Conservation (phyloP, 2,329 filamentous ascomycete genomes). For the Didymella exigua region DNA sequence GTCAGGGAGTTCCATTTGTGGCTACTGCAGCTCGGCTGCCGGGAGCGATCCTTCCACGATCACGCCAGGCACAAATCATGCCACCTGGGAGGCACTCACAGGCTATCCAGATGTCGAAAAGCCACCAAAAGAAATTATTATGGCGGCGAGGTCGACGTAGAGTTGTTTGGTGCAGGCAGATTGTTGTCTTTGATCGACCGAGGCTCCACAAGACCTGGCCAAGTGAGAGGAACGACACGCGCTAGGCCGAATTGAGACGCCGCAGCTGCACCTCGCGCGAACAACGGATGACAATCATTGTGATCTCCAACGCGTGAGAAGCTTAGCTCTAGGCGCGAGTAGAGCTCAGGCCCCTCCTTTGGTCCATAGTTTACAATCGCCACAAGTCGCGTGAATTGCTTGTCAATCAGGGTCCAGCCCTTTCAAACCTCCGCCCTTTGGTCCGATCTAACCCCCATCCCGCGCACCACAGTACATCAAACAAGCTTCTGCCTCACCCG, state of each 20-base stretch:
- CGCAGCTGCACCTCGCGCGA: conserved; percentile 5
- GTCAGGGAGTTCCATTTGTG: conserved; percentile 3
- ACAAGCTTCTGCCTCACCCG: conserved; percentile 32
- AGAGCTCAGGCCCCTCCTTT: neutral
- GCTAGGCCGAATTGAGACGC: neutral
- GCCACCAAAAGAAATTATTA: neutral
- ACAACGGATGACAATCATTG: conserved; percentile 7
- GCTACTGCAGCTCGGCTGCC: neutral
- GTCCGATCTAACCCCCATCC: conserved; percentile 9
- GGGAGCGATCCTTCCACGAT: neutral
- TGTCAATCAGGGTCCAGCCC: neutral
- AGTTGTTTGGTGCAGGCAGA: conserved; percentile 8
- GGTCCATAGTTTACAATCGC: neutral
- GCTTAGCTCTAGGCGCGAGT: neutral
- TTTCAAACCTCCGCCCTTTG: conserved; percentile 8
- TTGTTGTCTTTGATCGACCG: conserved; percentile 6
- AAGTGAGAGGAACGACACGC: neutral
- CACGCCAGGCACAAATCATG: neutral
- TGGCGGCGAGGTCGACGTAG: conserved; percentile 13
- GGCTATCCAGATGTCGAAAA: neutral
- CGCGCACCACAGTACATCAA: conserved; percentile 20
- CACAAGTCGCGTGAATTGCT: conserved; percentile 1
- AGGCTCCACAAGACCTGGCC: conserved; percentile 13
- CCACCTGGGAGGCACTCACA: neutral
- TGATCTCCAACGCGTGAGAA: neutral